Evolutionary conservation across 192 early-diverging fungal genomes (phyloP), one percentile per base, ranked within the genome.

Genomic region (Backusella liffmaniae): DNA sequence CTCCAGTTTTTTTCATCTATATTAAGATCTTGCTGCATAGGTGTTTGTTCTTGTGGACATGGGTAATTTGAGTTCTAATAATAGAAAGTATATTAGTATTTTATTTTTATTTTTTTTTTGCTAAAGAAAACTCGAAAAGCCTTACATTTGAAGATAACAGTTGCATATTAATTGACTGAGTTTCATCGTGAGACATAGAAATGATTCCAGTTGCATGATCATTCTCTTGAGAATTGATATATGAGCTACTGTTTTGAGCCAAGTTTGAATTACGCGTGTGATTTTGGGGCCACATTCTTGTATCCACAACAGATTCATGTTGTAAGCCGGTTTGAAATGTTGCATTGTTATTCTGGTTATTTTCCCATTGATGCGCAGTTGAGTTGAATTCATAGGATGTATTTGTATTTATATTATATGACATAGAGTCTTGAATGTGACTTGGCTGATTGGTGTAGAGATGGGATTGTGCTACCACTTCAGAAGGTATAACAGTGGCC

Each of bases 281-380:
- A 29, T 9, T 62, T 62, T 62, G 56, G 8, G 56, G 23, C 56
- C 56, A 62, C 26, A 62, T 62, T 29, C 10, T 23, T 62, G 56
- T 62, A 62, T 62, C 26, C 21, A 62, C 26, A 62, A 4, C 56
- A 29, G 21, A 29, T 26, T 62, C 56, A 62, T 62, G 23, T 13
- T 62, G 56, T 62, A 62, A 29, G 26, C 56, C 56, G 23, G 23
- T 5, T 29, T 62, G 56, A 29, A 62, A 62, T 4, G 23, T 9
- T 62, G 56, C 26, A 29, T 29, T 62, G 26, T 29, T 62, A 62
- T 62, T 62, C 21, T 62, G 56, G 56, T 8, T 62, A 62, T 29
- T 62, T 62, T 62, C 56, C 56, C 56, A 62, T 29, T 62, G 56
- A 62, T 62, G 56, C 56, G 56, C 56, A 62, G 56, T 62, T 23